Evolutionary conservation across 1,139 yeast genomes (phyloP), one percentile per base, ranked within the genome.

Genomic region (Debaryomyces subglobosus): DNA sequence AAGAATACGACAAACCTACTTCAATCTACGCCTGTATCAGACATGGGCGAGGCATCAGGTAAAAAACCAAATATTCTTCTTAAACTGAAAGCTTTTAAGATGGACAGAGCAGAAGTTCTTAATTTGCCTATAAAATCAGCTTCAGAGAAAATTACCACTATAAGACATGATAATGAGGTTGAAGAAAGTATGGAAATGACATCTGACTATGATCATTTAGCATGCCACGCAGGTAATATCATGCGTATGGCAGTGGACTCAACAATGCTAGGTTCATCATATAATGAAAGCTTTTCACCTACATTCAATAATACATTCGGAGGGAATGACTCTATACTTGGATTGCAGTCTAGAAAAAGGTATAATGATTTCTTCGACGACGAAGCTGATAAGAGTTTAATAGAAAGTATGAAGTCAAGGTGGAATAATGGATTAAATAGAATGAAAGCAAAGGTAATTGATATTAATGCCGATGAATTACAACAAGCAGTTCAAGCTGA

Each of bases 231-330:
- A 2, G 77, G 74, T 46, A 73, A 73, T 45, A 76, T 76, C 49
- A 64, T 76, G 68, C 64, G 77, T 32, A 74, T 76, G 80, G 81
- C 81, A 1, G 75, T 76, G 40, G 81, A 76, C 50, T 69, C 79
- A 21, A 76, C 81, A 2, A 71, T 76, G 74, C 62, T 75, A 46
- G 78, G 78, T 1, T 73, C 79, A 0, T 66, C 72, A 8, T 67
- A 64, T 44, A 68, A 67, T 50, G 59, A 59, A 30, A 67, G 73
- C 5, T 67, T 69, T 37, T 68, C 76, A 2, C 65, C 72, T 3
- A 61, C 67, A 15, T 69, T 68, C 52, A 68, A 72, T 37, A 65
- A 67, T 43, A 64, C 69, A 2, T 66, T 70, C 48, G 65, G 63
- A 10, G 45, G 25, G 12, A 72, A 70, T 44, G 77, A 71, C 39